A percentile compares a stretch with the other conserved stretches of the same genome.
Conservation (phyloP, 768 basidiomycete species). For the Suillus brevipes region DNA sequence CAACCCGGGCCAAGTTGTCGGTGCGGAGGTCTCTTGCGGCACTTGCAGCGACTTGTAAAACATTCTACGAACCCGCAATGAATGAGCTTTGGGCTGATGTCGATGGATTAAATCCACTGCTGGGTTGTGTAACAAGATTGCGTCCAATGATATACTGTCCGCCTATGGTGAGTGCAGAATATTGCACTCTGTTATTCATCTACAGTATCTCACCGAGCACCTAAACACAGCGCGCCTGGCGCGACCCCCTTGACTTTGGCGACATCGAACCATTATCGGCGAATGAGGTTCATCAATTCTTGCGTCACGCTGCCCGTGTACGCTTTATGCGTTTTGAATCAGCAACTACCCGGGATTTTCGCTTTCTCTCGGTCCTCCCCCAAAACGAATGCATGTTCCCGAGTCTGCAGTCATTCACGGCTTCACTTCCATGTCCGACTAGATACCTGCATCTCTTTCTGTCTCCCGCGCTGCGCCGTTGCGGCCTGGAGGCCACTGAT, state of each 20-base stretch:
- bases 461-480: not conserved
- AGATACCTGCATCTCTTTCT: not conserved
- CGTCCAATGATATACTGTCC: not conserved
- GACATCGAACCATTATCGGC: not conserved
- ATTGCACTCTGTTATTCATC: not conserved
- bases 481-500: not conserved
- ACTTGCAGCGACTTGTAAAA: constrained; percentile 4
- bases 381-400: not conserved
- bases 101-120: not conserved
- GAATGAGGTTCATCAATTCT: not conserved
- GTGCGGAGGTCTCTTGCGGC: not conserved
- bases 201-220: not conserved
- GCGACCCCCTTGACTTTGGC: not conserved
- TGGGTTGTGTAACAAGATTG: not conserved
- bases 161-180: not conserved
- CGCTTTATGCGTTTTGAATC: not conserved
- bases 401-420: not conserved
- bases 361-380: not conserved
- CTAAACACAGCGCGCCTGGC: not conserved
- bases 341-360: not conserved
- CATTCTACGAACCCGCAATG: constrained; percentile 1
- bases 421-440: not conserved
- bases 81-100: not conserved
- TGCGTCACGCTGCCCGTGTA: not conserved
- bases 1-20: too few relatives aligned